Percentiles rank a stretch among this genome's conserved stretches.
Evolutionary conservation across 805 yeast genomes (phyloP).

Genomic region (Vanderwaltozyma polyspora): DNA sequence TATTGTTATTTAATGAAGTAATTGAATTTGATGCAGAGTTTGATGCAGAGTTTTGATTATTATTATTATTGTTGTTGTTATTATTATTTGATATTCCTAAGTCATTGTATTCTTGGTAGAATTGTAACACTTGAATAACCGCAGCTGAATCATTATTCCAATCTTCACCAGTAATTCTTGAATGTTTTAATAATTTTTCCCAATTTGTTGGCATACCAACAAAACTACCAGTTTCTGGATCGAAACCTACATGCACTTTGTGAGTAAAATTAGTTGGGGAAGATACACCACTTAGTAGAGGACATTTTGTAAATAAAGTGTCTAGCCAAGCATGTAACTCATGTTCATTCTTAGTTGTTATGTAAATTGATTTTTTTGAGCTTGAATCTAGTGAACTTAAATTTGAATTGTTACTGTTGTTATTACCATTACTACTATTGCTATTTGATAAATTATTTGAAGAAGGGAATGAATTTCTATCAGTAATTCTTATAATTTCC

Average conservation of each 20-base stretch:
- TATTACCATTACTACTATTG: no score
- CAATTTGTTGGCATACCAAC: conserved; percentile 92
- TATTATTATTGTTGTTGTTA: conserved; percentile 2
- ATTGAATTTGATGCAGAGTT: no score
- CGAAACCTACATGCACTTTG: conserved; percentile 80
- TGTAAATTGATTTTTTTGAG: conserved; percentile 49
- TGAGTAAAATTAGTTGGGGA: conserved; percentile 93
- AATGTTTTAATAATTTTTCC: conserved; percentile 74
- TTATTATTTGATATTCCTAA: conserved; percentile 4
- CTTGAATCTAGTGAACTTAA: conserved; percentile 13
- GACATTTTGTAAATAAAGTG: conserved; percentile 69
- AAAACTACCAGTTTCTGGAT: conserved; percentile 74
- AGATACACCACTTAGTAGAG: conserved; percentile 56
- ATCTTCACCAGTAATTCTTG: conserved; percentile 85
- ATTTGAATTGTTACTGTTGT: conserved; percentile 3
- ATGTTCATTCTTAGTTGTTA: conserved; percentile 64
- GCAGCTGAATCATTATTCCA: conserved; percentile 92
- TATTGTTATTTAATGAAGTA: no score
- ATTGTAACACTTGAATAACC: conserved; percentile 81
- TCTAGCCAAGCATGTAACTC: conserved; percentile 88
- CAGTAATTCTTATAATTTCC: conserved; percentile 52
- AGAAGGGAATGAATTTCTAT: conserved; percentile 16
- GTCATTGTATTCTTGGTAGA: conserved; percentile 42
- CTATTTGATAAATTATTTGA: no score
- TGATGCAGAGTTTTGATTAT: background rate